Percentiles rank a stretch among this genome's conserved stretches.
phyloP scores from a whole-genome alignment of 2,329 filamentous ascomycete genomes.

The Dryadomyces quercus-mongolicae region DNA sequence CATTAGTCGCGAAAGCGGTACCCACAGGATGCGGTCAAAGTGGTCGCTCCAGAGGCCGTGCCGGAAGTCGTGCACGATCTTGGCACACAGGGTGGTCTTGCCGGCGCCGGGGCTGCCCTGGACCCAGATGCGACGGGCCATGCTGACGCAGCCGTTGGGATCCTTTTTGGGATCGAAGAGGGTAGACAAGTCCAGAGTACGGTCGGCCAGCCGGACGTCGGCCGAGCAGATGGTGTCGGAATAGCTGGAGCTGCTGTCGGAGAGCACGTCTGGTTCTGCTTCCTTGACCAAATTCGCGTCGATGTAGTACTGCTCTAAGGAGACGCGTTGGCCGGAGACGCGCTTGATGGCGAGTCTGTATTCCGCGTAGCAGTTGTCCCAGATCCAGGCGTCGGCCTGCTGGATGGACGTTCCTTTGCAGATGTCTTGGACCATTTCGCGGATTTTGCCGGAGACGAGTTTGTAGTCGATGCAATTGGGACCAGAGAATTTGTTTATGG shows the following conservation, averaged over 20 bases:
- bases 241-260: no score
- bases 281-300: slow-evolving; percentile 12
- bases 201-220: no score
- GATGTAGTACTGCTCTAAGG: slow-evolving; percentile 26
- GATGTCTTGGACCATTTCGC: slow-evolving; percentile 10
- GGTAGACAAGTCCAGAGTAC: slow-evolving; percentile 4
- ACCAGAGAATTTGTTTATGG: slow-evolving; percentile 18
- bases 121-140: slow-evolving; percentile 21
- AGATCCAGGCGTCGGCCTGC: slow-evolving; percentile 15
- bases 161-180: slow-evolving; percentile 18
- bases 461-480: slow-evolving; percentile 10
- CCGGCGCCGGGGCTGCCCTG: slow-evolving; percentile 24
- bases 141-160: slow-evolving; percentile 1
- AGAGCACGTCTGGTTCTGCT: no score
- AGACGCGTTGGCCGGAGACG: slow-evolving; percentile 20
- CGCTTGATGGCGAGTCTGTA: slow-evolving; percentile 20
- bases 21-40: slow-evolving; percentile 26
- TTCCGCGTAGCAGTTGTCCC: slow-evolving; percentile 11
- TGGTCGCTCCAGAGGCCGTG: slow-evolving; percentile 14
- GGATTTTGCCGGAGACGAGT: slow-evolving; percentile 11
- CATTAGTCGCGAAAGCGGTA: slow-evolving; percentile 25
- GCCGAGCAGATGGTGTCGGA: no score
- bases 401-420: slow-evolving; percentile 9
- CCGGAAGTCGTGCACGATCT: slow-evolving; percentile 24
- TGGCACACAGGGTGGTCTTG: slow-evolving; percentile 29